Evolutionary conservation across 805 yeast genomes (phyloP), one percentile per base, ranked within the genome.

Genomic region (Ogataea ganodermae): DNA sequence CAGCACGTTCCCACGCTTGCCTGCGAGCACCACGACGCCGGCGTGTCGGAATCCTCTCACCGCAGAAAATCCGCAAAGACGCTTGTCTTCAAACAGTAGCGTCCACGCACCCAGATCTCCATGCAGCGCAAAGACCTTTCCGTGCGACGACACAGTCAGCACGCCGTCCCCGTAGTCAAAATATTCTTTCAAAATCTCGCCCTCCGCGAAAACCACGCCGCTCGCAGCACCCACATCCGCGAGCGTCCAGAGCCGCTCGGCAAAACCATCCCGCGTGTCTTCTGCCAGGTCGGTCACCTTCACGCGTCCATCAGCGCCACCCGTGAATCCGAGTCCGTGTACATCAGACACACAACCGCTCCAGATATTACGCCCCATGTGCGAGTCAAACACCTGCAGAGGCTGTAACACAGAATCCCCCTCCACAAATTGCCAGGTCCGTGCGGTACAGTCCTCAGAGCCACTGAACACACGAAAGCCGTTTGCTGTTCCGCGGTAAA

Each of bases 291-390:
- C 86, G 59, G 83, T 81, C 4, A 86, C 55, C 52, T 86, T 75
- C 1, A 91, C 66, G 55, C 86, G 79, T 0, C 97, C 97, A 67
- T 94, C 99, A 32, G 96, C 95, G 30, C 99, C 99, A 35, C 96
- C 94, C 10, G 96, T 87, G 2, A 82, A 90, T 6, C 85, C 82
- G 2, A 84, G 55, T 42, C 71, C 62, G 17, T 69, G 60, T 0
- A 62, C 57, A 26, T 71, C 73, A 36, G 75, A 73, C 0, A 81
- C 73, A 55, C 81, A 87, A 2, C 85, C 78, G 20, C 89, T 80
- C 99, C 98, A 94, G 1, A 86, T 78, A 60, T 88, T 92, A 62
- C 94, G 85, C 3, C 96, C 97, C 27, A 79, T 73, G 61, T 91
- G 97, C 18, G 84, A 80, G 44, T 86, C 88, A 55, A 78, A 76